Evolutionary conservation across 1,139 yeast species (phyloP).

Genomic region (Scheffersomyces illinoinensis): DNA sequence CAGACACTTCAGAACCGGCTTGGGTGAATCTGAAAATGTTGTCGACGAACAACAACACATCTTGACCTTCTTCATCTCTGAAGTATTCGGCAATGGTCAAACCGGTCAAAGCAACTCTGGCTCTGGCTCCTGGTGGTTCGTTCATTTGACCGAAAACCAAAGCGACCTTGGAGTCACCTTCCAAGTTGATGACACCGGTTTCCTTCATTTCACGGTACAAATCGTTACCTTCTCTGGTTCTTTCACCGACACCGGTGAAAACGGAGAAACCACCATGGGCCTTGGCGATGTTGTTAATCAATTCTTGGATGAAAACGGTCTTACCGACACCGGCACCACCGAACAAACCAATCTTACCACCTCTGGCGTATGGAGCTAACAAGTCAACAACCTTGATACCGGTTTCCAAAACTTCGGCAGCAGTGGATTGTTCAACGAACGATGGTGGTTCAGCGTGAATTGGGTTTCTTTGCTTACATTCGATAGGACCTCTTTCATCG

Average conservation of each 20-base stretch:
- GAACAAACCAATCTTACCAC: conserved; percentile 99
- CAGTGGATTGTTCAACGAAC: conserved; percentile 95
- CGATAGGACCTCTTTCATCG: conserved; percentile 99
- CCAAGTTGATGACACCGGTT: conserved; percentile 99
- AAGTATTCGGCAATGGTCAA: conserved; percentile 99
- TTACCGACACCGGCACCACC: conserved; percentile 99
- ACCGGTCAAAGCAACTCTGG: conserved; percentile 99
- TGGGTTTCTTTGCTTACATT: conserved; percentile 89
- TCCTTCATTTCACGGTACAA: conserved; percentile 99
- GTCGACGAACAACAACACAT: conserved; percentile 98
- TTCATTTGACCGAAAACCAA: conserved; percentile 99
- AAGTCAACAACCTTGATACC: conserved; percentile 99
- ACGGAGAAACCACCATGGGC: conserved; percentile 99
- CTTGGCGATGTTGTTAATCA: conserved; percentile 99
- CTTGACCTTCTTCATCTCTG: conserved; percentile 99
- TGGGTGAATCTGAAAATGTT: conserved; percentile 99
- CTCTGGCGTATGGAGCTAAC: conserved; percentile 99
- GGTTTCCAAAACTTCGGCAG: conserved; percentile 97
- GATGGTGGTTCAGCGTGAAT: conserved; percentile 98
- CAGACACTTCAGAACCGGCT: conserved; percentile 99
- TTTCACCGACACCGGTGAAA: conserved; percentile 99
- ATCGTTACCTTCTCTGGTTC: conserved; percentile 99
- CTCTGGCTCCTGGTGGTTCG: conserved; percentile 99
- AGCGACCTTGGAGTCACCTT: conserved; percentile 99
- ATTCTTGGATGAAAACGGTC: conserved; percentile 99